Percentiles rank a stretch among this genome's conserved stretches.
phyloP scores from a whole-genome alignment of 768 basidiomycete species.

The Pisolithus sp. region DNA sequence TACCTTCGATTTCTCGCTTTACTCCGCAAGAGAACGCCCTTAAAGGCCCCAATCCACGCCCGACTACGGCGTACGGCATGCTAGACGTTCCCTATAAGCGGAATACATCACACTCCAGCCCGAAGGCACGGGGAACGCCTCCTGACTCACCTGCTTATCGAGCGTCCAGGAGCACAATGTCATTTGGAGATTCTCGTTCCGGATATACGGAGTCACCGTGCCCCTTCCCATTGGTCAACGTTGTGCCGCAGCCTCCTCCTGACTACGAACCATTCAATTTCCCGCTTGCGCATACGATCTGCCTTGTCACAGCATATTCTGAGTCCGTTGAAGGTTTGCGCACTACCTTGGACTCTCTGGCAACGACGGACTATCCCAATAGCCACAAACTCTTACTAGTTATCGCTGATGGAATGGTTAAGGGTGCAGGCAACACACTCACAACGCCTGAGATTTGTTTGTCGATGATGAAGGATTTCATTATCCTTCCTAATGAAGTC shows the following conservation, averaged over 20 bases:
- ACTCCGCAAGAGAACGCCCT: conserved; percentile 63
- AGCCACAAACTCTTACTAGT: conserved; percentile 94
- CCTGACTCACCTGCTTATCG: conserved; percentile 67
- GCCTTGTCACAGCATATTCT: conserved; percentile 96
- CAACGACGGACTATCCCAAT: conserved; percentile 98
- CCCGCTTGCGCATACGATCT: conserved; percentile 89
- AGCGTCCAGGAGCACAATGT: conserved; percentile 77
- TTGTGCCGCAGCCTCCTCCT: conserved; percentile 86
- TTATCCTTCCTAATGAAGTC: conserved; percentile 75
- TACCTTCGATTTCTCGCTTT: conserved; percentile 68
- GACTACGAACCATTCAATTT: conserved; percentile 96
- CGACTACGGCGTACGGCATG: conserved; percentile 60
- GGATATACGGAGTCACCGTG: conserved; percentile 65
- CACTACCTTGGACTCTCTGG: conserved; percentile 96
- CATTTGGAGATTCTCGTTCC: conserved; percentile 50
- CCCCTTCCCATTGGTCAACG: conserved; percentile 87
- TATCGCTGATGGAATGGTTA: conserved; percentile 97
- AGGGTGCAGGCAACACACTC: conserved; percentile 83
- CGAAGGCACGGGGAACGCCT: conserved; percentile 51
- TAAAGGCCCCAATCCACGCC: conserved; percentile 47
- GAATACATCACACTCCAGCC: conserved; percentile 43
- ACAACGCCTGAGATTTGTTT: conserved; percentile 93
- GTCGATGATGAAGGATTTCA: conserved; percentile 94
- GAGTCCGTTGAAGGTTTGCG: conserved; percentile 94
- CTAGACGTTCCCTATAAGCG: conserved; percentile 62